A percentile compares a stretch with the other conserved stretches of the same genome.
Conservation (phyloP, 805 yeast species). For the Pichia cephalocereana region DNA sequence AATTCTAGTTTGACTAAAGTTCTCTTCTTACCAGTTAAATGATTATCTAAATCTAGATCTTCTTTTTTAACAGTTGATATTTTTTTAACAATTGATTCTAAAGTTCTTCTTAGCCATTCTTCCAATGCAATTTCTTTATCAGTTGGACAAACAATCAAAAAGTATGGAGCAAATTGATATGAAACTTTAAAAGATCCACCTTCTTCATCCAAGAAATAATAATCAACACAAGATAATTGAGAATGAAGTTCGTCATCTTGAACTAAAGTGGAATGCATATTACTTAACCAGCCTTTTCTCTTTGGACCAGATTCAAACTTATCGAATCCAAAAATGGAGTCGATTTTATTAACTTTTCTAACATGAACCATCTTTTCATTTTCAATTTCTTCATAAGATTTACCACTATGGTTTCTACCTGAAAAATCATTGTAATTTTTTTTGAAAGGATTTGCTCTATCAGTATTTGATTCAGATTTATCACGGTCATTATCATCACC, state of each 20-base stretch:
- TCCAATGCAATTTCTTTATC: slow-evolving; percentile 70
- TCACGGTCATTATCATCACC: too few species aligned
- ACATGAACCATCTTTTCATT: slow-evolving; percentile 42
- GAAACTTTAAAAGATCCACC: slow-evolving; percentile 94
- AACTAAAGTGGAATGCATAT: slow-evolving; percentile 82
- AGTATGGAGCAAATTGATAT: slow-evolving; percentile 78
- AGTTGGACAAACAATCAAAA: slow-evolving; percentile 57
- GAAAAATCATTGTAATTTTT: slow-evolving; percentile 9
- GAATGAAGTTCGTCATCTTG: slow-evolving; percentile 46
- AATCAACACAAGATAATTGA: slow-evolving; percentile 89
- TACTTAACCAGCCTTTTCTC: slow-evolving; percentile 82
- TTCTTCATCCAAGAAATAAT: slow-evolving; percentile 89
- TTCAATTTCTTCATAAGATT: slow-evolving; percentile 7
- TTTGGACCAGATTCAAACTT: slow-evolving; percentile 63
- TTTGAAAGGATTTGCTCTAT: neutral
- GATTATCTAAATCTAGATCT: slow-evolving; percentile 77
- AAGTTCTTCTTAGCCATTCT: slow-evolving; percentile 60
- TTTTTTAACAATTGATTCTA: slow-evolving; percentile 57
- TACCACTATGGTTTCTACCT: slow-evolving; percentile 1
- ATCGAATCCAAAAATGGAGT: slow-evolving; percentile 81
- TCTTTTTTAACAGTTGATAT: slow-evolving; percentile 56
- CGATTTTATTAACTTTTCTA: slow-evolving; percentile 57
- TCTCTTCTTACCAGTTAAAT: slow-evolving; percentile 66
- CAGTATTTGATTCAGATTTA: neutral
- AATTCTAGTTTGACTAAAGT: slow-evolving; percentile 61